Conservation (phyloP, 306 rosid genomes). For the Acacia confusa region DNA sequence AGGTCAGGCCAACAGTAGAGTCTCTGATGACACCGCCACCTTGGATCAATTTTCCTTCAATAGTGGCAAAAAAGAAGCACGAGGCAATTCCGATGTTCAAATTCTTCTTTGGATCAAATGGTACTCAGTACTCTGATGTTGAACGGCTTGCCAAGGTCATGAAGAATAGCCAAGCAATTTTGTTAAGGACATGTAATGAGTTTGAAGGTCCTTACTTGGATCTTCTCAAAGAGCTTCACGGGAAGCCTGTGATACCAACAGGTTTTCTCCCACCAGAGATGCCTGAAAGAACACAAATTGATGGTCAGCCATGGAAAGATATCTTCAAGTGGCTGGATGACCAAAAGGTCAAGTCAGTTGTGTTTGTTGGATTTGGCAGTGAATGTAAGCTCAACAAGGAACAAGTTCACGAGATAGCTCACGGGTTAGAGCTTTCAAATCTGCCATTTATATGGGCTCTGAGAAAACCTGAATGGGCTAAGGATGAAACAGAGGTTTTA, state of each 20-base stretch:
- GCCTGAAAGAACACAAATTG: not conserved
- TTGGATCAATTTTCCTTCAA: not conserved
- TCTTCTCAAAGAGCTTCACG: not conserved
- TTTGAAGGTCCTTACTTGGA: not conserved
- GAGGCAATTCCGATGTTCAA: not conserved
- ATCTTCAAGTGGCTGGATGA: constrained; percentile 49
- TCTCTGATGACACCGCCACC: not conserved
- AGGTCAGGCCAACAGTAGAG: not conserved
- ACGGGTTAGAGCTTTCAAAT: constrained; percentile 44
- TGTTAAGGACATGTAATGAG: not conserved
- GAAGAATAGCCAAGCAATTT: not conserved
- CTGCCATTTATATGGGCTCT: constrained; percentile 48
- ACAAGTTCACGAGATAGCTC: constrained; percentile 44
- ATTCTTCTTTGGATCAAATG: not conserved
- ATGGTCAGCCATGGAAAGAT: not conserved
- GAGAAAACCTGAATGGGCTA: constrained; percentile 37
- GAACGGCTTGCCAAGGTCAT: not conserved
- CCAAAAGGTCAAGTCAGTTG: constrained; percentile 37
- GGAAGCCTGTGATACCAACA: not conserved
- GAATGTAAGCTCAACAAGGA: constrained; percentile 43
- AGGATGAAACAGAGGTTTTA: constrained; percentile 26
- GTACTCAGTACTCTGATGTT: too few species aligned
- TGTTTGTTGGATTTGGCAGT: constrained; percentile 54
- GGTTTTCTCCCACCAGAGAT: not conserved
- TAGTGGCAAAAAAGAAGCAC: not conserved